A percentile compares a stretch with the other conserved stretches of the same genome.
These are phyloP conservation scores for Auricularia sp. DNA, from an alignment of 768 basidiomycete species.

Conservation along the genomic window DNA sequence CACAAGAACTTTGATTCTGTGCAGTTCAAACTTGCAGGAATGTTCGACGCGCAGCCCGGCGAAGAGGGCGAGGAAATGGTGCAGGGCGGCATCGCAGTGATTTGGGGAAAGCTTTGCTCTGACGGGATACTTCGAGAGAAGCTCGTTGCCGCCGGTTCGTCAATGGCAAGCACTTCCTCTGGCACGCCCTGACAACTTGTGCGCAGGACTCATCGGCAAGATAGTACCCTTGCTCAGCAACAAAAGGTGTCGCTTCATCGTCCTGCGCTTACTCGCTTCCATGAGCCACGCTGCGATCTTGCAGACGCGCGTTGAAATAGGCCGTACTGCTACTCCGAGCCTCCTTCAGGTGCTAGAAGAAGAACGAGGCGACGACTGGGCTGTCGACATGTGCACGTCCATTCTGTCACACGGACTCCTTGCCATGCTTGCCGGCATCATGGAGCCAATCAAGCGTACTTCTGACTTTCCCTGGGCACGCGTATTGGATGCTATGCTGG, in stretches of 20 bases:
- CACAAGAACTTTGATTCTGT: conserved; percentile 48
- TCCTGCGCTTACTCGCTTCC: conserved; percentile 44
- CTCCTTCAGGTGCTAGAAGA: conserved; percentile 40
- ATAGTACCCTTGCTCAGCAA: conserved; percentile 44
- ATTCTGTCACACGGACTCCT: conserved; percentile 43
- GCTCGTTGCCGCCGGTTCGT: conserved; percentile 25
- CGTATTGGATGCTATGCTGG: conserved; percentile 35
- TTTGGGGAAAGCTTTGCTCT: conserved; percentile 54
- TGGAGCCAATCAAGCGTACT: conserved; percentile 26
- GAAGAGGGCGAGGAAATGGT: conserved; percentile 37
- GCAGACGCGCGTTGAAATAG: conserved; percentile 42
- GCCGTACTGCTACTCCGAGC: conserved; percentile 28
- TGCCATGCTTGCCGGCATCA: conserved; percentile 24
- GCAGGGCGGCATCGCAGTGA: conserved; percentile 46
- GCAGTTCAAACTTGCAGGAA: conserved; percentile 38
- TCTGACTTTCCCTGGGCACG: conserved; percentile 23
- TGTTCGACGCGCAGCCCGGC: conserved; percentile 25
- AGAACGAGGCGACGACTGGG: conserved; percentile 40
- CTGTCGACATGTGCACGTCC: conserved; percentile 36
- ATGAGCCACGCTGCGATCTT: conserved; percentile 54
- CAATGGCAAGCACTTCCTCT: not conserved
- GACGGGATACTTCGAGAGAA: conserved; percentile 53
- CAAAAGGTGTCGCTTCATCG: conserved; percentile 39
- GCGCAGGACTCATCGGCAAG: conserved; percentile 43
- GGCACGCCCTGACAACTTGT: not conserved